Evolutionary conservation across 1,284 basidiomycete species (phyloP).

Genomic region (Mycosarcoma maydis): DNA sequence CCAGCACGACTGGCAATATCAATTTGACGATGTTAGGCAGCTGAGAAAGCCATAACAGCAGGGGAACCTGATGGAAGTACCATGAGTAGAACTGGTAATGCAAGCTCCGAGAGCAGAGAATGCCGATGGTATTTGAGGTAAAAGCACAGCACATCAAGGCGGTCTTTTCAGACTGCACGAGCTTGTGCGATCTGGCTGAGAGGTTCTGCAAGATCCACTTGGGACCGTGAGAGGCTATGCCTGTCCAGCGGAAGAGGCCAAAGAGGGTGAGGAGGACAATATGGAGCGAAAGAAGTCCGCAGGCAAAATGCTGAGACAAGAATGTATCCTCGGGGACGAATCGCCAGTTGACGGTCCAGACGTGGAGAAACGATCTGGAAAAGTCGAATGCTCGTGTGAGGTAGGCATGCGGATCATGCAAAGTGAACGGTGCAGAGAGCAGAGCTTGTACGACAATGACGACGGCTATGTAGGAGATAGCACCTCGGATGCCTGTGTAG

Average conservation of each 20-base stretch:
- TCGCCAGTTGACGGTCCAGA: slow-evolving; percentile 99
- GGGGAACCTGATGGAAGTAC: slow-evolving; percentile 93
- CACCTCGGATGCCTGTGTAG: slow-evolving; percentile 71
- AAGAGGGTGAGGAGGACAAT: slow-evolving; percentile 74
- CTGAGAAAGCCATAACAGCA: slow-evolving; percentile 75
- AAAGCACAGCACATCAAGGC: slow-evolving; percentile 68
- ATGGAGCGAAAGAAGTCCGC: slow-evolving; percentile 76
- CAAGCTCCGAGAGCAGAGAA: slow-evolving; percentile 90
- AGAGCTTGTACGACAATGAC: slow-evolving; percentile 70
- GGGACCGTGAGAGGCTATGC: slow-evolving; percentile 75
- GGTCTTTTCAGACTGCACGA: neutral
- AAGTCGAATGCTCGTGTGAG: slow-evolving; percentile 84
- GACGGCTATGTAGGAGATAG: slow-evolving; percentile 11
- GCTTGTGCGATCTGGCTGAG: neutral
- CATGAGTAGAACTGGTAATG: slow-evolving; percentile 99
- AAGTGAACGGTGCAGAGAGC: slow-evolving; percentile 79
- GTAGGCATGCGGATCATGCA: slow-evolving; percentile 75
- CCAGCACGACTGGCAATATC: slow-evolving; percentile 26
- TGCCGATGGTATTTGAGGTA: slow-evolving; percentile 90
- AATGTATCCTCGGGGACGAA: slow-evolving; percentile 82
- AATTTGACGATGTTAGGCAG: slow-evolving; percentile 34
- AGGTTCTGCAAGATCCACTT: slow-evolving; percentile 68
- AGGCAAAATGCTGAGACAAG: slow-evolving; percentile 75
- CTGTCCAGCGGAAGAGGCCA: slow-evolving; percentile 74
- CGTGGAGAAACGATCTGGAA: slow-evolving; percentile 86